These are phyloP conservation scores for Brassica cretica DNA, from an alignment of 345 rosid species.

Conservation along the genomic window DNA sequence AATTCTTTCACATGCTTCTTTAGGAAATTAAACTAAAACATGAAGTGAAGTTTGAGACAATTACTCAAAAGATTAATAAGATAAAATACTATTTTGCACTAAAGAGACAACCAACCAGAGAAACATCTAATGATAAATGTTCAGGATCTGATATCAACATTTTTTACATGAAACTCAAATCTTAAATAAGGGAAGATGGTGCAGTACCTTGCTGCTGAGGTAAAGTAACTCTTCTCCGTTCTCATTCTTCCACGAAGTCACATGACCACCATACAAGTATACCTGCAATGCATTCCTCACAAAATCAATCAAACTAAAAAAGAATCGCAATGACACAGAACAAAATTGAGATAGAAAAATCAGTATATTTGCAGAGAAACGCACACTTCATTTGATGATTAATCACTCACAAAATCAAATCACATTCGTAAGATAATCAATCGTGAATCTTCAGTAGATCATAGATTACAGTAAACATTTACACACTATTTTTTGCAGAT, in stretches of 20 bases:
- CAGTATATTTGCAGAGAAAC: not conserved
- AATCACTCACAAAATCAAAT: not conserved
- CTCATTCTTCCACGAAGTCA: constrained; percentile 95
- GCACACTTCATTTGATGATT: not conserved
- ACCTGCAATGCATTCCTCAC: constrained; percentile 47
- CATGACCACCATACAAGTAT: constrained; percentile 88
- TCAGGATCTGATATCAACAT: not conserved
- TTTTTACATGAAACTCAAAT: not conserved
- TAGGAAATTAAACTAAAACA: constrained; percentile 10
- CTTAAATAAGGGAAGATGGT: not conserved
- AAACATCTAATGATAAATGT: constrained; percentile 1
- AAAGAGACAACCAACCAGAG: constrained; percentile 17
- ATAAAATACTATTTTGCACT: not conserved
- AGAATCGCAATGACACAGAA: not conserved
- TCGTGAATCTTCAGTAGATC: too few relatives aligned
- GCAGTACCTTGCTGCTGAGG: constrained; percentile 67
- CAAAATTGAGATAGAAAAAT: too few relatives aligned
- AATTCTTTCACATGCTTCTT: constrained; percentile 1
- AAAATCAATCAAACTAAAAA: not conserved
- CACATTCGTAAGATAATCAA: too few relatives aligned
- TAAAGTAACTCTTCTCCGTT: constrained; percentile 82
- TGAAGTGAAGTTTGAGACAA: constrained; percentile 14
- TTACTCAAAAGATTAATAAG: not conserved
- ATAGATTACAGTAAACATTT: too few relatives aligned
- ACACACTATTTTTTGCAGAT: too few relatives aligned